A percentile compares a stretch with the other conserved stretches of the same genome.
Conservation (phyloP, 805 yeast genomes). For the Sugiyamaella mastotermitis region DNA sequence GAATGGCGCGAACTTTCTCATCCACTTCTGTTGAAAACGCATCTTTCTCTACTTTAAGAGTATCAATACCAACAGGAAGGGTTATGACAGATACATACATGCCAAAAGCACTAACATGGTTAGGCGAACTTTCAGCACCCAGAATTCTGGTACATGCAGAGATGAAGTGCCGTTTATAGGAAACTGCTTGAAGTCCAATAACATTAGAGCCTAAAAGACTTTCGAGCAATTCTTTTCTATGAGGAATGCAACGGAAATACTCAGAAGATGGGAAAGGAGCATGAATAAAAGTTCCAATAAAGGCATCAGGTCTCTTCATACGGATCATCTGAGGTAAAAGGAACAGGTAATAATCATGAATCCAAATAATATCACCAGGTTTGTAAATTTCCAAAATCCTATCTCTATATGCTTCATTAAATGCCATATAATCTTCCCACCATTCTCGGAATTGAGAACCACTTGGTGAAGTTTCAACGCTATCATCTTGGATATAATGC, state of each 20-base stretch:
- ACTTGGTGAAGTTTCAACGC: slow-evolving; percentile 3
- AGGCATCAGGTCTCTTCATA: slow-evolving; percentile 66
- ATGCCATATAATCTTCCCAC: slow-evolving; percentile 83
- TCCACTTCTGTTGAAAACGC: slow-evolving; percentile 32
- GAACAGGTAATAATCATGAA: slow-evolving; percentile 83
- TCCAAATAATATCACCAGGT: slow-evolving; percentile 89
- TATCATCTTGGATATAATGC: slow-evolving; percentile 77
- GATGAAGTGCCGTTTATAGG: slow-evolving; percentile 85
- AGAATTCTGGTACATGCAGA: slow-evolving; percentile 83
- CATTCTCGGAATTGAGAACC: slow-evolving; percentile 56
- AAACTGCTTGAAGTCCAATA: slow-evolving; percentile 78
- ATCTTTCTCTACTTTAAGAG: slow-evolving; percentile 49
- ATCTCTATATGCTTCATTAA: slow-evolving; percentile 86
- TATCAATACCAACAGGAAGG: slow-evolving; percentile 87
- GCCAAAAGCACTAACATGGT: slow-evolving; percentile 64
- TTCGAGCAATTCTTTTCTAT: slow-evolving; percentile 73
- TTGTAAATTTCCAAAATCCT: slow-evolving; percentile 64
- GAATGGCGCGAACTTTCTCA: slow-evolving; percentile 50
- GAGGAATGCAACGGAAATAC: slow-evolving; percentile 83
- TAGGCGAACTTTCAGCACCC: slow-evolving; percentile 57
- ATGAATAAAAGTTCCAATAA: slow-evolving; percentile 75
- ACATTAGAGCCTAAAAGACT: slow-evolving; percentile 89
- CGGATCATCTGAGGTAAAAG: slow-evolving; percentile 78
- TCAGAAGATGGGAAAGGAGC: slow-evolving; percentile 95
- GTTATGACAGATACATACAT: slow-evolving; percentile 66